Base-by-base conservation (phyloP, 2,329 filamentous ascomycete genomes). In the Fusarium siculi region DNA sequence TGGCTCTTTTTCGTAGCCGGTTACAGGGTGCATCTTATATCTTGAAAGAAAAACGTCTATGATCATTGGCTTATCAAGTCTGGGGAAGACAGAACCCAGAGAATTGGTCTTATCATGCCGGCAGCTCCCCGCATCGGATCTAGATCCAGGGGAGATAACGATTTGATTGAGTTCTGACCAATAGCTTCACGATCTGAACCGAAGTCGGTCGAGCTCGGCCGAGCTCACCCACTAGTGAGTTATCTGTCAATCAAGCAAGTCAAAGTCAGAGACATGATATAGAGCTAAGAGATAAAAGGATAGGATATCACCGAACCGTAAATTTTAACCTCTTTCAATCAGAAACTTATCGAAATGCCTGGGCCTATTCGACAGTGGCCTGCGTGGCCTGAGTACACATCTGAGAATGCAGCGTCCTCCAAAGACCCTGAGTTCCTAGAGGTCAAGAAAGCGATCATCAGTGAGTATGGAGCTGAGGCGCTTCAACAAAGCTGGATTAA, bases 131-230 rank as follows among this genome's bases (percentile, higher is more conserved):
- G 43, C 32, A 50, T 28, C 11, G 8, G 40, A 58, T 58, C 32
- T 37, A 50, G 42, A 58, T 37, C 19, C 19, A 19, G 23, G 23
- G 42, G 23, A 37, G 55, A 58, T 50, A 58, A 34, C 32, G 42
- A 37, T 50, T 49, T 58, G 55, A 30, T 37, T 37, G 11, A n/a
- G 9, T 18, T 37, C 10, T 58, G 42, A 58, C 55, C 42, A 58
- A 58, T 58, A n/a, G 30, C 25, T 54, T n/a, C 10, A 28, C 11
- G 10, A 28, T 28, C 55, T 50, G 8, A 36, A 2, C 55, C 37
- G 23, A 49, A 50, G 40, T 58, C 55, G 55, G 55, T 34, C 55
- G 55, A 58, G 55, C 42, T 50, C 55, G 55, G 42, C 40, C 55
- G 55, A 50, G 32, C 42, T 58, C 30, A 50, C 55, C 55, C 55